These are phyloP conservation scores for Bacterosira constricta DNA, from an alignment of 108 stramenopile genomes.

Conservation along the genomic window DNA sequence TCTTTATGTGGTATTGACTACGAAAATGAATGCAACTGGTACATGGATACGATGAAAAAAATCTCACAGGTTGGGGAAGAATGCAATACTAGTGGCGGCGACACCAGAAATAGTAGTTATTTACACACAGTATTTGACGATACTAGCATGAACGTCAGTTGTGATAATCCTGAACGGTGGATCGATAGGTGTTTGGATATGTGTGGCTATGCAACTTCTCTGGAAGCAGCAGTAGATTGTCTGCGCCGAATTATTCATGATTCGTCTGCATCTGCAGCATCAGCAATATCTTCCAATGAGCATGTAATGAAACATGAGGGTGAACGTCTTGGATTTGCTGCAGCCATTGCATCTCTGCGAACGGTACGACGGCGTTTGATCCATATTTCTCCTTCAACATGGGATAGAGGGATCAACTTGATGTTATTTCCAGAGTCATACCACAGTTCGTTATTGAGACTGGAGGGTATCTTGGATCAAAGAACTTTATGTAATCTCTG, in stretches of 20 bases:
- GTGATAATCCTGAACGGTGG: conserved; percentile 34
- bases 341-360: conserved; percentile 38
- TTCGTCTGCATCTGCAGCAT: conserved; percentile 15
- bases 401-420: not conserved
- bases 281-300: not conserved
- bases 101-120: not conserved
- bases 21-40: conserved; percentile 20
- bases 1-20: not conserved
- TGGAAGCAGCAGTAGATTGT: conserved; percentile 46
- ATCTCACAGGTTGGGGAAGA: not conserved
- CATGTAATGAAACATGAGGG: not conserved
- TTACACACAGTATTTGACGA: not conserved
- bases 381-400: not conserved
- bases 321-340: conserved; percentile 20
- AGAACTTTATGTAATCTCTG: not conserved
- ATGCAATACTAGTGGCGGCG: not conserved
- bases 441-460: not conserved
- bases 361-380: conserved; percentile 44
- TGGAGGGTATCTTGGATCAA: not conserved
- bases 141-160: not conserved
- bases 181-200: conserved; percentile 47
- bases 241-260: conserved; percentile 26
- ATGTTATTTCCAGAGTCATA: not conserved
- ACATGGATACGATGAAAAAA: conserved; percentile 5
- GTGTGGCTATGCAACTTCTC: conserved; percentile 38